Conservation (phyloP, 1,284 basidiomycete species). For the Wolfiporia cocos region DNA sequence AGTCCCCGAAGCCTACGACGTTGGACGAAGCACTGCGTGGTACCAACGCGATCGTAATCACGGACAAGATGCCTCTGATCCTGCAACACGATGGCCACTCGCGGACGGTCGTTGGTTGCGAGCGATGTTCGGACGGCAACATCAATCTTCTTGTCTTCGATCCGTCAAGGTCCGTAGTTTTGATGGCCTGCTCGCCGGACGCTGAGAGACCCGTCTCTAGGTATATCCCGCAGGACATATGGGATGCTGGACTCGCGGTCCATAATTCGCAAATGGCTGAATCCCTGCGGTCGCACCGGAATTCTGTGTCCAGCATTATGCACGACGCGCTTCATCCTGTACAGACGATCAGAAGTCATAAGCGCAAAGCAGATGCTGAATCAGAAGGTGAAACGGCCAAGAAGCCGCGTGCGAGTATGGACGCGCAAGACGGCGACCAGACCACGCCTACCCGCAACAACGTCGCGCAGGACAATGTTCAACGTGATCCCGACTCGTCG, state of each 20-base stretch:
- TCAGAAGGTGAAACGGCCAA: conserved; percentile 16
- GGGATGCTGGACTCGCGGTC: conserved; percentile 34
- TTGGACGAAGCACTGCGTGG: conserved; percentile 41
- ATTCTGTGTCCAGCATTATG: conserved; percentile 11
- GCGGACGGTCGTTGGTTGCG: conserved; percentile 79
- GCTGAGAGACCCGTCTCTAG: conserved; percentile 11
- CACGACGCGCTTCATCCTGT: conserved; percentile 17
- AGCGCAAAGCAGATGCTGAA: conserved; percentile 18
- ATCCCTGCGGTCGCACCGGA: background rate
- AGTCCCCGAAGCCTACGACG: conserved; percentile 23
- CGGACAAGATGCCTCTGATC: conserved; percentile 71
- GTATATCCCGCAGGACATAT: conserved; percentile 17
- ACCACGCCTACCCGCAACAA: no score
- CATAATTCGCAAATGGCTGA: no score
- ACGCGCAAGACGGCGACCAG: no score
- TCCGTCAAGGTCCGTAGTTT: conserved; percentile 55
- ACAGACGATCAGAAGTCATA: conserved; percentile 14
- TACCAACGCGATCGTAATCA: conserved; percentile 46
- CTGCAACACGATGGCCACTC: conserved; percentile 82
- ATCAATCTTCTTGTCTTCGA: conserved; percentile 72
- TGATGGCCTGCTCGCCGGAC: conserved; percentile 5
- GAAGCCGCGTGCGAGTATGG: conserved; percentile 20
- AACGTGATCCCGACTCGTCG: conserved; percentile 22
- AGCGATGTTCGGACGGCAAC: conserved; percentile 50
- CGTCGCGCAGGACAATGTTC: no score